Conservation (phyloP, 2,329 filamentous ascomycete genomes). For the Fusarium miscanthi region DNA sequence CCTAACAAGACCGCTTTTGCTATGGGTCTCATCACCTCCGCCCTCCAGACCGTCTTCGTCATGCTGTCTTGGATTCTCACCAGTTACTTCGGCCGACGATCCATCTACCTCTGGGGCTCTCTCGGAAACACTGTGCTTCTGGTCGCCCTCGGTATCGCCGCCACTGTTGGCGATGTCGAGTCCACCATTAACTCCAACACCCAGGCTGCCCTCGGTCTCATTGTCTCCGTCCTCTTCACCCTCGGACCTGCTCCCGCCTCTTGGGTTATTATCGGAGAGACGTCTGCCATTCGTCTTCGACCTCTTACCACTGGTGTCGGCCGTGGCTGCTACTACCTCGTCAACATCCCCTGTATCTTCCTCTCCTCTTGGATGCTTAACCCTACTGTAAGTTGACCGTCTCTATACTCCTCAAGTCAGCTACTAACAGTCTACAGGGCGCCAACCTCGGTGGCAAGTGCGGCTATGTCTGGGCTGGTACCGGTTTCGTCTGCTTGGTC, state of each 20-base stretch:
- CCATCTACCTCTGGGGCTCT: constrained; percentile 72
- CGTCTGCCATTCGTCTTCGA: constrained; percentile 71
- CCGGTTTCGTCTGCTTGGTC: constrained; percentile 65
- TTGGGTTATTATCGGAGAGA: constrained; percentile 75
- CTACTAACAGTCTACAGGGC: constrained; percentile 47
- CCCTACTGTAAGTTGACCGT: constrained; percentile 52
- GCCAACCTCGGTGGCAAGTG: constrained; percentile 64
- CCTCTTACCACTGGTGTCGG: constrained; percentile 74
- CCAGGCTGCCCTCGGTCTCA: constrained; percentile 71
- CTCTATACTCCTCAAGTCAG: accelerated
- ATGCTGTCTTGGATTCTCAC: constrained; percentile 76
- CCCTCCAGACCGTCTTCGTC: constrained; percentile 70
- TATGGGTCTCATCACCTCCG: constrained; percentile 72
- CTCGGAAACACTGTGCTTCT: constrained; percentile 65
- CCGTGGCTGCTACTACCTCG: constrained; percentile 71
- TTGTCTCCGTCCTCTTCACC: constrained; percentile 73
- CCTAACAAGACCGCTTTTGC: constrained; percentile 65
- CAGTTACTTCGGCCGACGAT: constrained; percentile 70
- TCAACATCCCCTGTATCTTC: constrained; percentile 75
- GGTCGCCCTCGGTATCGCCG: constrained; percentile 69
- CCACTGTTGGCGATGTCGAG: constrained; percentile 55
- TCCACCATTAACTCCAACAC: constrained; percentile 58
- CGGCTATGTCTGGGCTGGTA: constrained; percentile 70
- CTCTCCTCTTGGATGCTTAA: constrained; percentile 71
- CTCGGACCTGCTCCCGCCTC: constrained; percentile 71